Evolutionary conservation across 192 early-diverging fungal species (phyloP).

Genomic region (Podila epigama): DNA sequence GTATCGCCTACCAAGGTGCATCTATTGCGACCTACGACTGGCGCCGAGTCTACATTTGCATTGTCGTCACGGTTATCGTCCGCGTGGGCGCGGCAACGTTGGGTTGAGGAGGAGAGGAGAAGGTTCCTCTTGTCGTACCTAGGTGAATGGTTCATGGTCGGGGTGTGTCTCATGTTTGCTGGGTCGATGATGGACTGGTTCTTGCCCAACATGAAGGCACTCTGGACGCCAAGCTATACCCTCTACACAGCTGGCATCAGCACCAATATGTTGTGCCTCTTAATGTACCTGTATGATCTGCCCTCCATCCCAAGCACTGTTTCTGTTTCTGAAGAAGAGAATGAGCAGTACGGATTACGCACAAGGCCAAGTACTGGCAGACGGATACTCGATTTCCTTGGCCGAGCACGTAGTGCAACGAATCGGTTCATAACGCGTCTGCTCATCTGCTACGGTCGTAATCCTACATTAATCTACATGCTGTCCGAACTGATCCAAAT

Average conservation of each 20-base stretch:
- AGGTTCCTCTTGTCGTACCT: slow-evolving; percentile 9
- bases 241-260: slow-evolving; percentile 45
- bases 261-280: slow-evolving; percentile 17
- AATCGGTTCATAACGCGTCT: not conserved
- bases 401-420: not conserved
- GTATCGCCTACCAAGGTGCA: too few species aligned
- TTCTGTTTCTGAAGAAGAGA: not conserved
- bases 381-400: too few species aligned
- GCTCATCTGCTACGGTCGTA: slow-evolving; percentile 55
- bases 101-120: not conserved
- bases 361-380: not conserved
- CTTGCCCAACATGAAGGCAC: slow-evolving; percentile 57
- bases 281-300: slow-evolving; percentile 48
- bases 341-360: not conserved
- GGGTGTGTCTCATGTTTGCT: slow-evolving; percentile 5
- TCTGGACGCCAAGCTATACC: slow-evolving; percentile 64
- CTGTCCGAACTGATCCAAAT: slow-evolving; percentile 34
- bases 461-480: slow-evolving; percentile 56
- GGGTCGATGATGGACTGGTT: slow-evolving; percentile 20
- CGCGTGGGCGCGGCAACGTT: not conserved
- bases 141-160: slow-evolving; percentile 26
- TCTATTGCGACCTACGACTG: too few species aligned
- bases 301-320: not conserved
- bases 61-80: too few species aligned
- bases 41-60: too few species aligned